These are phyloP conservation scores for Mucor lusitanicus DNA, from an alignment of 371 early-diverging fungal genomes.

Conservation along the genomic window DNA sequence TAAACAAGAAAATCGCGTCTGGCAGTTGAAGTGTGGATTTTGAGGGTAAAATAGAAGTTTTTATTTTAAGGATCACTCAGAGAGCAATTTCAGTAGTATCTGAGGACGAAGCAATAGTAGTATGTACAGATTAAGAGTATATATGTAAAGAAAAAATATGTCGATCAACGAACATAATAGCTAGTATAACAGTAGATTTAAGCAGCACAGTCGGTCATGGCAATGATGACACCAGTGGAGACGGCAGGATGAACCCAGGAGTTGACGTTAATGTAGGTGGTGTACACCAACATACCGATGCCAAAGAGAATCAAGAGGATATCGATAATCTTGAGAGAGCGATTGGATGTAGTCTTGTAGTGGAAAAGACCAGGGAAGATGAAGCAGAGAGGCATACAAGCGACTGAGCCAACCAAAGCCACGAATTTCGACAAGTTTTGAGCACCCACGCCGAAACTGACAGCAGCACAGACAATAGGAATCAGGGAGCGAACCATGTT, in stretches of 20 bases:
- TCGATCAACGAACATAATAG: not conserved
- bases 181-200: not conserved
- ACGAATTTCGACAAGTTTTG: constrained; percentile 73
- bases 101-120: too few relatives aligned
- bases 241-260: constrained; percentile 38
- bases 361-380: constrained; percentile 66
- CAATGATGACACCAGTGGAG: not conserved
- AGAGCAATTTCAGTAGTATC: not conserved
- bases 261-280: constrained; percentile 34
- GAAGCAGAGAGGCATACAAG: constrained; percentile 47
- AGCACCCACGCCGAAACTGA: constrained; percentile 67
- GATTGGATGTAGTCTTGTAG: constrained; percentile 46
- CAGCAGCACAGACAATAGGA: constrained; percentile 54
- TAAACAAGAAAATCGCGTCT: not conserved
- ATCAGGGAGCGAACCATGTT: constrained; percentile 59
- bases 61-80: not conserved
- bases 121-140: not conserved
- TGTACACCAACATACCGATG: constrained; percentile 48
- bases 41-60: not conserved
- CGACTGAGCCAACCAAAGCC: constrained; percentile 51
- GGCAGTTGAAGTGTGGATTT: not conserved
- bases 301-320: constrained; percentile 55
- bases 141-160: not conserved
- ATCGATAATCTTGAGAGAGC: constrained; percentile 38
- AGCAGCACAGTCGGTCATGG: not conserved